A percentile compares a stretch with the other conserved stretches of the same genome.
Conservation (phyloP, 176 grass and related monocot species). For the Areca catechu region DNA sequence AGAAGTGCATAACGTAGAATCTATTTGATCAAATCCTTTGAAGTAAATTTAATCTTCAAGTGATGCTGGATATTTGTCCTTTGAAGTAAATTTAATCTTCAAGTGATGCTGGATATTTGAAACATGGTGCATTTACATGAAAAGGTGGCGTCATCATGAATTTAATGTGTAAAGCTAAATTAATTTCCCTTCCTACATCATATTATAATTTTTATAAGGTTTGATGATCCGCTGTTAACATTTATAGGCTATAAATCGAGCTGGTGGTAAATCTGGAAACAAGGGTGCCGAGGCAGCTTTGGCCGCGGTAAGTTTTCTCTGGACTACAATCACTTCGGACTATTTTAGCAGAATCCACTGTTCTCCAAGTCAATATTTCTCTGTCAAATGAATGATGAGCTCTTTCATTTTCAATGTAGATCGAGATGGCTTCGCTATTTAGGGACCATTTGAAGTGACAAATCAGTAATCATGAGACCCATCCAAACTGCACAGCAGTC, state of each 20-base stretch:
- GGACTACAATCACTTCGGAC: too few relatives aligned
- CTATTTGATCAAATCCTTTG: too few relatives aligned
- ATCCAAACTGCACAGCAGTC: background rate
- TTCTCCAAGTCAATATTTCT: background rate
- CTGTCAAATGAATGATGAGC: background rate
- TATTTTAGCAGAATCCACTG: background rate
- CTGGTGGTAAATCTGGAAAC: conserved; percentile 95
- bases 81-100: too few relatives aligned
- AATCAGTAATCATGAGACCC: background rate
- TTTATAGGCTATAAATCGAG: conserved; percentile 80
- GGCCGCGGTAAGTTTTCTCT: conserved; percentile 65
- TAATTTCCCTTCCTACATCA: too few relatives aligned
- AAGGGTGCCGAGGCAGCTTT: conserved; percentile 91
- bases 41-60: too few relatives aligned
- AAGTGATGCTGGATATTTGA: too few relatives aligned
- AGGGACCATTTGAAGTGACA: conserved; percentile 48
- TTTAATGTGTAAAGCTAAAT: too few relatives aligned
- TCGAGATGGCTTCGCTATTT: conserved; percentile 92
- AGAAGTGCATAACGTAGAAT: too few relatives aligned
- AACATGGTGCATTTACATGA: too few relatives aligned
- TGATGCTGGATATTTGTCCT: too few relatives aligned
- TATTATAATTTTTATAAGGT: too few relatives aligned
- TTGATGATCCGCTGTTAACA: background rate
- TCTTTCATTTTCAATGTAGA: conserved; percentile 33
- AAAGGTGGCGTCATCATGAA: too few relatives aligned